Evolutionary conservation across 345 rosid species (phyloP), one percentile per base, ranked within the genome.

Genomic region (Salix arbutifolia): DNA sequence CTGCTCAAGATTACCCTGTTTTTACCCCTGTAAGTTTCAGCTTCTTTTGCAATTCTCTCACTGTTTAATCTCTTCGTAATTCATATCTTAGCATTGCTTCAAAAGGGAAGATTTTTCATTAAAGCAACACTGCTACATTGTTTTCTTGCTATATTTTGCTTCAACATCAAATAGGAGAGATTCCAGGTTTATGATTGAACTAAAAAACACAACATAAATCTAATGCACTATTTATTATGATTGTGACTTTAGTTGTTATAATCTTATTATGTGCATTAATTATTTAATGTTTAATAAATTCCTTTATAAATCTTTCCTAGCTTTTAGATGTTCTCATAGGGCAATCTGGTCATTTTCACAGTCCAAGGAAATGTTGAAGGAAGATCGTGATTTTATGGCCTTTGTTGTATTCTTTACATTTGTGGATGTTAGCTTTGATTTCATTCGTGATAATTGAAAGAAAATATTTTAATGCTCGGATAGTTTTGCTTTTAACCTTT

Each of bases 1-100:
- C 96, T 72, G 97, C 98, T 74, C 92, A 90, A 68, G 99, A 93
- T 79, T 96, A 96, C 82, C 99, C 99, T 74, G 94, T 96, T 77
- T 96, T 95, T 71, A 91, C 97, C 33, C 98, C 99, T 21, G 99
- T 95, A 68, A 95, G 91, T 85, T 70, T 56, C 62, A 4, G 23
- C 58, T 33, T 60, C 4, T 10, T 71, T 5, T 48, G 12, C 2
- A 11, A 38, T 18, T 3, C 23, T 64, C 56, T 19, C 42, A 61
- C 64, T 18, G 31, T 17, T 50, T 14, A 53, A 37, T 37, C 4
- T 19, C 52, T 44, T 48, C 23, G 42, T 52, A 48, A 11, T 53
- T 74, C 53, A 8, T 35, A 66, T 60, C 76, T 70, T 67, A 19
- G 31, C 53, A 56, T 76, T 65, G 28, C 30, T 33, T 78, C 64